Evolutionary conservation across 2,329 filamentous ascomycete species (phyloP).

Genomic region (Penicillium sp.): DNA sequence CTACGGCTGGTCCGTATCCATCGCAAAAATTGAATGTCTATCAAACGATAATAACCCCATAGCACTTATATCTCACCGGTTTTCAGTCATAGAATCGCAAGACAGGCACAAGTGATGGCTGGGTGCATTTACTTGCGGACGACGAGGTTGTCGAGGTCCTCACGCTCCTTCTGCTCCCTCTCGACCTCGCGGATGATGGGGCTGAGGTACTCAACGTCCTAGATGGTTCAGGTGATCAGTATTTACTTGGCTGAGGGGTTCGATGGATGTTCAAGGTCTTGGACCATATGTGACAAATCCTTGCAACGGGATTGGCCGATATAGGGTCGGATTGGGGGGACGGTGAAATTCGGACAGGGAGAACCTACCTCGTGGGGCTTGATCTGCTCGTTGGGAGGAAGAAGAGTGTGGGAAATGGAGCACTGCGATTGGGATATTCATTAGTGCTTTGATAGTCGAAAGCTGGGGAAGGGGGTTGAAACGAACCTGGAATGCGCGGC

Average conservation of each 20-base stretch:
- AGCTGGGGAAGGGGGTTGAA: slow-evolving; percentile 7
- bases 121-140: slow-evolving; percentile 48
- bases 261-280: background rate
- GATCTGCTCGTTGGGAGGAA: slow-evolving; percentile 65
- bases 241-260: background rate
- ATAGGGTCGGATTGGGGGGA: slow-evolving; percentile 28
- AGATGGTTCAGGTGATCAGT: slow-evolving; percentile 24
- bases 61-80: slow-evolving; percentile 19
- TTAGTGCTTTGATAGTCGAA: slow-evolving; percentile 21
- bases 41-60: slow-evolving; percentile 18
- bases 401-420: slow-evolving; percentile 64
- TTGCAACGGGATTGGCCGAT: slow-evolving; percentile 37
- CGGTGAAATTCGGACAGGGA: slow-evolving; percentile 12
- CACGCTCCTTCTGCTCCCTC: slow-evolving; percentile 64
- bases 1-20: slow-evolving; percentile 23
- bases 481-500: slow-evolving; percentile 84
- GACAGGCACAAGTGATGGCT: slow-evolving; percentile 8
- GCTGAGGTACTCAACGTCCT: slow-evolving; percentile 67
- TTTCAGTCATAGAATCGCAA: slow-evolving; percentile 23
- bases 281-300: slow-evolving; percentile 35
- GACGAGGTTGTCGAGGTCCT: slow-evolving; percentile 66
- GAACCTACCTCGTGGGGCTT: slow-evolving; percentile 63
- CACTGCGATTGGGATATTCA: slow-evolving; percentile 47
- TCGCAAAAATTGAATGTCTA: slow-evolving; percentile 25
- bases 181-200: slow-evolving; percentile 69